These are phyloP conservation scores for Musa acuminata DNA, from an alignment of 176 grass and related monocot species.

Conservation along the genomic window DNA sequence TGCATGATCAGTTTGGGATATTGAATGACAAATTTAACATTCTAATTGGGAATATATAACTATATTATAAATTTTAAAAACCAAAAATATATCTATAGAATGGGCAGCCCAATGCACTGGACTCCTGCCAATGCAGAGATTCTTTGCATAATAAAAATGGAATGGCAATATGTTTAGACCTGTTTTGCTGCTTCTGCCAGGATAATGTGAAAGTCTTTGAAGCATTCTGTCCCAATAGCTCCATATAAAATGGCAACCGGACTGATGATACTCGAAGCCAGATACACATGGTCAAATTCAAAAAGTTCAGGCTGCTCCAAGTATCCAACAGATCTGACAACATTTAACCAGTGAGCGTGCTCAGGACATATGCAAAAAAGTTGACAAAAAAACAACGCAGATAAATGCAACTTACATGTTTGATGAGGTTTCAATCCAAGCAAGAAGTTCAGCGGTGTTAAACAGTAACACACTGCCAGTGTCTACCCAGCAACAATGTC, in stretches of 20 bases:
- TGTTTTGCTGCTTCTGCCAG: constrained; percentile 65
- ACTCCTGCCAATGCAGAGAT: not conserved
- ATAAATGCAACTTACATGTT: constrained; percentile 38
- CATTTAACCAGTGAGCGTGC: constrained; percentile 10
- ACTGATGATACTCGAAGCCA: constrained; percentile 39
- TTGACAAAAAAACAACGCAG: constrained; percentile 15
- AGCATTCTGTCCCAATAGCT: constrained; percentile 91
- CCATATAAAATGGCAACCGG: constrained; percentile 80
- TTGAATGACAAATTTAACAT: too few species aligned
- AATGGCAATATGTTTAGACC: constrained; percentile 29
- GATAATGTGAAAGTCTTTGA: constrained; percentile 71
- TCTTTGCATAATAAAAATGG: not conserved
- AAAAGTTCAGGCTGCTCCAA: constrained; percentile 66
- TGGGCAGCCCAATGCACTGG: too few species aligned
- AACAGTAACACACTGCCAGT: constrained; percentile 55
- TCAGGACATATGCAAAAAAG: constrained; percentile 19
- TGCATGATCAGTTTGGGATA: too few species aligned
- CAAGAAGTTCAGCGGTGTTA: constrained; percentile 44
- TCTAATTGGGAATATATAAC: too few species aligned
- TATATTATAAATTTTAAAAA: too few species aligned
- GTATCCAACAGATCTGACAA: constrained; percentile 38
- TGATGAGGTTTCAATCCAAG: constrained; percentile 56
- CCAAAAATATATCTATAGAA: too few species aligned
- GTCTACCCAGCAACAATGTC: constrained; percentile 91
- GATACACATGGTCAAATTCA: constrained; percentile 90